Evolutionary conservation across 352 stramenopile genomes (phyloP).

Genomic region (Phytophthora meadii): DNA sequence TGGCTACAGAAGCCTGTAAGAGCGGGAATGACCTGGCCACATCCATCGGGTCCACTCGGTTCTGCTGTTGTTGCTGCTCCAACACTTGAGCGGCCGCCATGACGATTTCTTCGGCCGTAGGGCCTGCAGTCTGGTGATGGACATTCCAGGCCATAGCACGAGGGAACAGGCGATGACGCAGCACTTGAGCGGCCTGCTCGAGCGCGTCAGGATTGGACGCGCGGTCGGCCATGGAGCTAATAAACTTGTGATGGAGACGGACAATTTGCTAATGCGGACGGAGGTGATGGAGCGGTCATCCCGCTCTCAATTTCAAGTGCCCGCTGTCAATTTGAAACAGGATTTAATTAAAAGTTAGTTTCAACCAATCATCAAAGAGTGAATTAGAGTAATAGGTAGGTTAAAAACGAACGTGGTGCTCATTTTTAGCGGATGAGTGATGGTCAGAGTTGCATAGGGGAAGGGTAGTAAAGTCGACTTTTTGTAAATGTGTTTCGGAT

Average conservation of each 20-base stretch:
- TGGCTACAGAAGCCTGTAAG: conserved; percentile 32
- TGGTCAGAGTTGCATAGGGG: conserved; percentile 14
- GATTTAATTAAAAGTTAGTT: neutral
- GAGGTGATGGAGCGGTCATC: neutral
- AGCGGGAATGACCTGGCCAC: conserved; percentile 51
- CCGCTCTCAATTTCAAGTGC: neutral
- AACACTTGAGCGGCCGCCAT: conserved; percentile 17
- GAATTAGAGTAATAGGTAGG: neutral
- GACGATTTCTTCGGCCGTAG: conserved; percentile 17
- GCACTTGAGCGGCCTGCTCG: conserved; percentile 31
- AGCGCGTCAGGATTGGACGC: conserved; percentile 15
- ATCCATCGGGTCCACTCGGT: conserved; percentile 20
- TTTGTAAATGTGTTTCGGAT: neutral
- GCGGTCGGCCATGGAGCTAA: conserved; percentile 6
- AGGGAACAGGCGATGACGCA: conserved; percentile 69
- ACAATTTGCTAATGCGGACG: conserved; percentile 13
- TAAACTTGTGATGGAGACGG: conserved; percentile 14
- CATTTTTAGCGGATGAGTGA: conserved; percentile 20
- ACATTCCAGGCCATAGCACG: conserved; percentile 69
- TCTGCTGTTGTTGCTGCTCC: conserved; percentile 14
- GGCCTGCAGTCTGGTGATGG: conserved; percentile 34
- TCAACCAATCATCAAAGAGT: neutral
- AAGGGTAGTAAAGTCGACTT: neutral
- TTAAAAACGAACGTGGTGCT: neutral
- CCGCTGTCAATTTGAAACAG: too few species aligned